Base-by-base conservation (phyloP, 78 protist genomes). In the Dictyostelium capitatum region DNA sequence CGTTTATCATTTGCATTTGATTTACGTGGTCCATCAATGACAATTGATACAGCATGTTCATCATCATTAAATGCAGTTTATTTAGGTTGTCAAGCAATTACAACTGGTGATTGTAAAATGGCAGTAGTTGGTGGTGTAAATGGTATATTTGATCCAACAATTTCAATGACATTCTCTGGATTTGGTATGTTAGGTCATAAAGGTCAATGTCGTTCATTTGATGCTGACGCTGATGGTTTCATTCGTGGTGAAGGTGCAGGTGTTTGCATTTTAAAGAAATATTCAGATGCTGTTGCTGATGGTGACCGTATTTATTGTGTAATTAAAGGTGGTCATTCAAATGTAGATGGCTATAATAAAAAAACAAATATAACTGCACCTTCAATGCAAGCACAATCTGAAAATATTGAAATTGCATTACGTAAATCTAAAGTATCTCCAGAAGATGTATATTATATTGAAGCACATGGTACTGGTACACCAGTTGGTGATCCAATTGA, bases 381-480 rank as follows among this genome's bases (percentile, higher is more conserved):
- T 30, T 81, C 82, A 46, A 83, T 50, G 56, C 53, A 73, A 0
- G 96, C 97, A 10, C 98, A 98, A 89, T 20, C 32, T 20, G 89
- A 50, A 30, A 53, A 95, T 25, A 65, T 97, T 23, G 79, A 65
- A 3, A n/a, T 46, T 0, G 97, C 98, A n/a, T 28, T 95, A 9
- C 79, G 50, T 6, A 28, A 19, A 17, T 85, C 94, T 4, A 28
- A 67, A 7, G 50, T 74, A 9, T 7, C 41, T 6, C 82, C 87
- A 73, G 8, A 11, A 0, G 81, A 70, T 43, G 79, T 95, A 41
- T 78, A 12, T 4, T 96, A 77, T 30, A 70, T 97, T 74, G 98
- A 97, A 78, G 95, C 98, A 9, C 98, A 97, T 69, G 98, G 98
- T 28, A 97, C 98, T 6, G 98, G 98, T 48, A 97, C 98, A 8